Percentiles rank a stretch among this genome's conserved stretches.
These are phyloP conservation scores for Skeletonema marinoi DNA, from an alignment of 108 stramenopile species.

Conservation along the genomic window DNA sequence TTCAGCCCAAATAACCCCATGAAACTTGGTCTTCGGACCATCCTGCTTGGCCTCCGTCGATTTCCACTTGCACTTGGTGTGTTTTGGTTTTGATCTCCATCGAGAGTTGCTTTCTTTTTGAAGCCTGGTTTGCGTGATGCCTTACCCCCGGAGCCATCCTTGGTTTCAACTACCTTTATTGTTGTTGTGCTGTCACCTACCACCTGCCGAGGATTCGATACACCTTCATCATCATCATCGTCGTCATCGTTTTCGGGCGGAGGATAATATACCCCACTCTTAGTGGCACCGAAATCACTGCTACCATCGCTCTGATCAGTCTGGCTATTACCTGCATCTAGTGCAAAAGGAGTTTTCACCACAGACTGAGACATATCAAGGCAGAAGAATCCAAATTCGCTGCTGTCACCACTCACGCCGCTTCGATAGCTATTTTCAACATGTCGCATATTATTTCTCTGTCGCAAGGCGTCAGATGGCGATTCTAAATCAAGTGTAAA, in stretches of 20 bases:
- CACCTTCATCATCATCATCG: neutral
- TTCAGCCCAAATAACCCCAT: conserved; percentile 6
- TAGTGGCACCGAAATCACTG: neutral
- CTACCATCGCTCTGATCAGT: neutral
- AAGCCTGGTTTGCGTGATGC: neutral
- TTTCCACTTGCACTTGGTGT: neutral
- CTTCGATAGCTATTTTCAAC: neutral
- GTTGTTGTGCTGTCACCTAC: neutral
- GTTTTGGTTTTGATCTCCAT: neutral
- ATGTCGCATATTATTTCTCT: neutral
- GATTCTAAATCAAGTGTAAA: neutral
- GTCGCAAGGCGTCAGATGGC: neutral
- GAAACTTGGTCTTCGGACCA: conserved; percentile 4
- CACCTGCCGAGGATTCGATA: neutral
- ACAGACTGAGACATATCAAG: neutral
- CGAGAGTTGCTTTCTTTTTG: neutral
- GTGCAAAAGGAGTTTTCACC: neutral
- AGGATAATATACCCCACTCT: conserved; percentile 19
- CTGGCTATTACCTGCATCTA: neutral
- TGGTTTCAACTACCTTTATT: neutral
- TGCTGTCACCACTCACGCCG: neutral
- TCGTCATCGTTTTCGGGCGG: neutral
- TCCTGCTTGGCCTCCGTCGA: neutral
- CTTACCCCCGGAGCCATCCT: neutral
- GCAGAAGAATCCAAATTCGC: neutral